phyloP scores from a whole-genome alignment of 2,329 filamentous ascomycete species.

The Penicillium sclerotigenum region DNA sequence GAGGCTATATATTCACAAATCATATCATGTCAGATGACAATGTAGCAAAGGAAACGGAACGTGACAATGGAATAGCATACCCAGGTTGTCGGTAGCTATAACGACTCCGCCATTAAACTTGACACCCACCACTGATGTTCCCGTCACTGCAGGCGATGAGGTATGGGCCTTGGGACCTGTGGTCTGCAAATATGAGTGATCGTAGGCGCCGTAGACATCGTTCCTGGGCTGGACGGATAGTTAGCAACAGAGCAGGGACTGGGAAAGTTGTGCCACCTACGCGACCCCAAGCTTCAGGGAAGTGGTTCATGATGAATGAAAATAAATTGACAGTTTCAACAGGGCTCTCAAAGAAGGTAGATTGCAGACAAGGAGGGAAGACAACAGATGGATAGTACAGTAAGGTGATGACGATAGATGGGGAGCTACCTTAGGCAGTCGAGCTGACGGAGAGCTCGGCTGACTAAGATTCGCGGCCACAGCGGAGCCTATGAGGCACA shows the following conservation, averaged over 20 bases:
- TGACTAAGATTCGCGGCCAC: conserved; percentile 16
- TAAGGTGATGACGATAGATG: conserved; percentile 19
- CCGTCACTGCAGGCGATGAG: conserved; percentile 88
- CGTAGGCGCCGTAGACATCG: conserved; percentile 93
- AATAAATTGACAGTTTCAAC: neutral
- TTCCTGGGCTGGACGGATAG: conserved; percentile 72
- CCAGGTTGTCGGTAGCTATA: conserved; percentile 94
- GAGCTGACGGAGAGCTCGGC: conserved; percentile 38
- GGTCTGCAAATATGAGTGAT: conserved; percentile 75
- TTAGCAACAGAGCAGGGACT: conserved; percentile 32
- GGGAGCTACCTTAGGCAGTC: conserved; percentile 31
- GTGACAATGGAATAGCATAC: conserved; percentile 48
- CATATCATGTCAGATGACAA: neutral
- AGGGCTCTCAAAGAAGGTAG: neutral
- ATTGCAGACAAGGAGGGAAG: neutral
- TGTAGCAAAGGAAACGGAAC: neutral
- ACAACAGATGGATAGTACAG: conserved; percentile 12
- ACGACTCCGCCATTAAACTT: conserved; percentile 97
- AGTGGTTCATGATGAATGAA: conserved; percentile 58
- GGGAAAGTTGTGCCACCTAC: conserved; percentile 38
- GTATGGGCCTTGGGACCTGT: conserved; percentile 76
- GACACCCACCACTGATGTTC: conserved; percentile 89
- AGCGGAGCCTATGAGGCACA: neutral
- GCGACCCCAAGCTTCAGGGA: conserved; percentile 64
- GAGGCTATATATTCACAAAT: conserved; percentile 61